Conservation (phyloP, 257 asterid species). For the Gynochthodes officinalis region DNA sequence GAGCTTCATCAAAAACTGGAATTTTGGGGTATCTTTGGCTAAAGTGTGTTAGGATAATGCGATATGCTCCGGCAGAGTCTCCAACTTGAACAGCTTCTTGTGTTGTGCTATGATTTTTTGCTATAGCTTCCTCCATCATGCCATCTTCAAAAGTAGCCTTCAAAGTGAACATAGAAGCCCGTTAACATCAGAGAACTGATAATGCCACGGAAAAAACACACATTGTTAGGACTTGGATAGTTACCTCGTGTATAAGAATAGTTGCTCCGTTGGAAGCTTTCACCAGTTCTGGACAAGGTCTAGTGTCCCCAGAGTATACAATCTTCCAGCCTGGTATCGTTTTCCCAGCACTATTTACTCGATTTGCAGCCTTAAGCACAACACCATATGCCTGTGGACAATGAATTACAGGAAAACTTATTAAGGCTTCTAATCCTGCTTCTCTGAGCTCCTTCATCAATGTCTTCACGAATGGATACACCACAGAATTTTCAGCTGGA, state of each 20-base stretch:
- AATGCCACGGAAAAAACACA: not conserved
- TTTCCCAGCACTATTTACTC: slow-evolving; percentile 52
- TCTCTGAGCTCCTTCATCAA: slow-evolving; percentile 49
- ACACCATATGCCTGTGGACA: slow-evolving; percentile 89
- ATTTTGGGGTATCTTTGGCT: slow-evolving; percentile 97
- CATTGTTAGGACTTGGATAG: not conserved
- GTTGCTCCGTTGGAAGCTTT: slow-evolving; percentile 76
- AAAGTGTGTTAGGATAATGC: slow-evolving; percentile 83
- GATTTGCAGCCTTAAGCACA: slow-evolving; percentile 51
- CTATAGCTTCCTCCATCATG: slow-evolving; percentile 72
- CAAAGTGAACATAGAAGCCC: not conserved
- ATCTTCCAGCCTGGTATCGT: slow-evolving; percentile 86
- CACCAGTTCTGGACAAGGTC: slow-evolving; percentile 89
- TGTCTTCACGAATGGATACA: slow-evolving; percentile 39
- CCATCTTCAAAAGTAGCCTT: slow-evolving; percentile 97
- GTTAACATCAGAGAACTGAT: not conserved
- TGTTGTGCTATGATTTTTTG: slow-evolving; percentile 90
- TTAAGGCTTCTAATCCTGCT: slow-evolving; percentile 65
- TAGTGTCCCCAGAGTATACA: slow-evolving; percentile 94
- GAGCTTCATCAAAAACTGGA: slow-evolving; percentile 75
- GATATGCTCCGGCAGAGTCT: slow-evolving; percentile 72
- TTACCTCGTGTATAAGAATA: slow-evolving; percentile 83
- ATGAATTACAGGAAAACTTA: slow-evolving; percentile 84
- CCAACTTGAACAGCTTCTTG: slow-evolving; percentile 83
- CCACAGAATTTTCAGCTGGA: slow-evolving; percentile 36